Percentiles rank a stretch among this genome's conserved stretches.
Evolutionary conservation across 176 grass and related monocot species (phyloP).

Genomic region (Neostapfia colusana): DNA sequence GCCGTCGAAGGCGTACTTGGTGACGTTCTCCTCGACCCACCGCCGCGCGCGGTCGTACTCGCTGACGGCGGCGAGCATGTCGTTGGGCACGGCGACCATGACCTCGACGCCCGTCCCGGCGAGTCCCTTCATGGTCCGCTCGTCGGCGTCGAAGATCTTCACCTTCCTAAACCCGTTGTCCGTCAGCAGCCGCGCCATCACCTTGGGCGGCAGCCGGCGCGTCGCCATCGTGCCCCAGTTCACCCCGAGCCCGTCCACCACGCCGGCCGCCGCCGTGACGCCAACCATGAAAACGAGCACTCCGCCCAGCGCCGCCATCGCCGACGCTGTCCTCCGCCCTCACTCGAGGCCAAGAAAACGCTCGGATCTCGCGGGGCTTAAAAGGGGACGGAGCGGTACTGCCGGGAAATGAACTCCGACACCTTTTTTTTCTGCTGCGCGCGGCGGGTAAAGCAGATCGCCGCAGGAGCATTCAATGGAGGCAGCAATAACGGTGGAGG

Average conservation of each 20-base stretch:
- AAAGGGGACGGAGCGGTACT: background rate
- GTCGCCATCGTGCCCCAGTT: slow-evolving; percentile 81
- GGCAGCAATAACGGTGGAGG: background rate
- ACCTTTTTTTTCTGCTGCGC: slow-evolving; percentile 3
- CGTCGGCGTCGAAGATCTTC: slow-evolving; percentile 80
- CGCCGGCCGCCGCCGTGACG: background rate
- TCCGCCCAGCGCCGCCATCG: background rate
- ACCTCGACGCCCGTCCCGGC: slow-evolving; percentile 69
- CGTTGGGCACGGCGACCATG: slow-evolving; percentile 75
- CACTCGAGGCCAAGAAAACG: background rate
- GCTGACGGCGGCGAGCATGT: slow-evolving; percentile 54
- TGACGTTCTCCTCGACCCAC: slow-evolving; percentile 75
- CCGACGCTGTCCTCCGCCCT: background rate
- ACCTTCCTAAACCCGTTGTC: slow-evolving; percentile 67
- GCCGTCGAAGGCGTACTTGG: slow-evolving; percentile 54
- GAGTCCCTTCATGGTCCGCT: slow-evolving; percentile 44
- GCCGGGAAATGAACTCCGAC: slow-evolving; percentile 11
- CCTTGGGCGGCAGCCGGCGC: slow-evolving; percentile 58
- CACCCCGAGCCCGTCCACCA: slow-evolving; percentile 47
- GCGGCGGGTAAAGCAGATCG: slow-evolving; percentile 6
- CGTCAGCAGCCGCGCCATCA: slow-evolving; percentile 48
- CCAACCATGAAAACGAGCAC: background rate
- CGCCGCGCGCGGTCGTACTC: slow-evolving; percentile 43
- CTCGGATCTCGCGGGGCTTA: slow-evolving; percentile 1
- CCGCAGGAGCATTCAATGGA: slow-evolving; percentile 16